phyloP scores from a whole-genome alignment of 257 asterid genomes.

The Dorcoceras hygrometricum region DNA sequence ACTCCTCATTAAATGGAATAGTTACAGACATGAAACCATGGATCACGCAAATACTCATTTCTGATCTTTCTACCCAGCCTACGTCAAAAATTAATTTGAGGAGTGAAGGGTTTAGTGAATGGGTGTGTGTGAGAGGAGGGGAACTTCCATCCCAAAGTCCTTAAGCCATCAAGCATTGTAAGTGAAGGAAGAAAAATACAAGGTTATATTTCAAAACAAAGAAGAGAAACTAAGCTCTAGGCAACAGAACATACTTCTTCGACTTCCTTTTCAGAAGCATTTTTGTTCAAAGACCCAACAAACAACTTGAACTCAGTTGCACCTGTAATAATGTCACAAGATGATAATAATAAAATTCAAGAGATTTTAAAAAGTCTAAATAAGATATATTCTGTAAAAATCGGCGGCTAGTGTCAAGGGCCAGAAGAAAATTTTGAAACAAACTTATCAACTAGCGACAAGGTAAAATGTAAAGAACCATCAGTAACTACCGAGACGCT shows the following conservation, averaged over 20 bases:
- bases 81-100: not conserved
- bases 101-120: not conserved
- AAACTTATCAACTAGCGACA: slow-evolving; percentile 8
- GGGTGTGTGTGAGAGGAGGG: too few relatives aligned
- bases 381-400: slow-evolving; percentile 4
- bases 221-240: slow-evolving; percentile 20
- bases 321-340: slow-evolving; percentile 45
- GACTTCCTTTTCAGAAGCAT: slow-evolving; percentile 85
- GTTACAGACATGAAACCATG: not conserved
- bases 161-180: slow-evolving; percentile 2
- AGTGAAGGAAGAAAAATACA: slow-evolving; percentile 16
- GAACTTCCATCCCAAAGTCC: slow-evolving; percentile 5
- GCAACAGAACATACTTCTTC: slow-evolving; percentile 66
- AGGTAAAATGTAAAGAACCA: slow-evolving; percentile 1
- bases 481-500: slow-evolving; percentile 74
- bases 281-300: slow-evolving; percentile 86
- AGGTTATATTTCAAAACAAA: slow-evolving; percentile 16
- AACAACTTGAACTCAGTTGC: slow-evolving; percentile 88
- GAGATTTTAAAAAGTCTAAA: not conserved
- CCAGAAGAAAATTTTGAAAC: slow-evolving; percentile 6
- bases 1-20: slow-evolving; percentile 15
- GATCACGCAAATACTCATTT: slow-evolving; percentile 4
- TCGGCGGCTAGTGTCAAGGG: not conserved
- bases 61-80: not conserved
- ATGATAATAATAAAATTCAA: slow-evolving; percentile 4